Percentiles rank a stretch among this genome's conserved stretches.
These are phyloP conservation scores for Mrakia blollopis DNA, from an alignment of 768 basidiomycete species.

Conservation along the genomic window DNA sequence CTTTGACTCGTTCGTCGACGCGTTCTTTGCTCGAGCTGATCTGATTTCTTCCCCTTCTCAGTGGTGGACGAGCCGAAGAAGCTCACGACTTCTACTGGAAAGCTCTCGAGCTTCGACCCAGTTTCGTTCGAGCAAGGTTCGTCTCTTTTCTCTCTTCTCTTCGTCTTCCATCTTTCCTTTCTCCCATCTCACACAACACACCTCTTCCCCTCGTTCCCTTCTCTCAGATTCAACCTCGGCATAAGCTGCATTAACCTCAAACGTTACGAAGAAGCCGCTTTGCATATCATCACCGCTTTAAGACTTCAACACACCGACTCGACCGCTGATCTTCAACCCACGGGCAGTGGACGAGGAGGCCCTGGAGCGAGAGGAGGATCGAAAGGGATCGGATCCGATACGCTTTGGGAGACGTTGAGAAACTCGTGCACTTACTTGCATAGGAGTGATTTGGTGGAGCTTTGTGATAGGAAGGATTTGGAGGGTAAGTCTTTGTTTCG, in stretches of 20 bases:
- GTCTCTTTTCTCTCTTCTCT: slow-evolving; percentile 4
- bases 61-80: slow-evolving; percentile 61
- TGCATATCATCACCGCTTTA: slow-evolving; percentile 81
- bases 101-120: slow-evolving; percentile 80
- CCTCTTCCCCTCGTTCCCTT: neutral
- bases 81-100: slow-evolving; percentile 82
- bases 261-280: slow-evolving; percentile 81
- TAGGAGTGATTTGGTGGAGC: slow-evolving; percentile 64
- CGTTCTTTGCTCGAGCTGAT: neutral
- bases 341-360: slow-evolving; percentile 32
- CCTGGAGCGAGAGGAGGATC: slow-evolving; percentile 43
- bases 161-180: slow-evolving; percentile 6
- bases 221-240: slow-evolving; percentile 79
- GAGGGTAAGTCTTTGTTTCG: too few relatives aligned
- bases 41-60: neutral
- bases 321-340: slow-evolving; percentile 48
- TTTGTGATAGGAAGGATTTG: slow-evolving; percentile 69
- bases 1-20: neutral
- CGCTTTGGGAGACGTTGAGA: slow-evolving; percentile 70
- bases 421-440: slow-evolving; percentile 50
- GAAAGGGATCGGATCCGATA: slow-evolving; percentile 67
- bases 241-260: slow-evolving; percentile 87
- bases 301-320: slow-evolving; percentile 77
- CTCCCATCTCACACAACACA: neutral
- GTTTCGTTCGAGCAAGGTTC: slow-evolving; percentile 79